Conservation (phyloP, 257 asterid species). For the Salvia rosmarinus region DNA sequence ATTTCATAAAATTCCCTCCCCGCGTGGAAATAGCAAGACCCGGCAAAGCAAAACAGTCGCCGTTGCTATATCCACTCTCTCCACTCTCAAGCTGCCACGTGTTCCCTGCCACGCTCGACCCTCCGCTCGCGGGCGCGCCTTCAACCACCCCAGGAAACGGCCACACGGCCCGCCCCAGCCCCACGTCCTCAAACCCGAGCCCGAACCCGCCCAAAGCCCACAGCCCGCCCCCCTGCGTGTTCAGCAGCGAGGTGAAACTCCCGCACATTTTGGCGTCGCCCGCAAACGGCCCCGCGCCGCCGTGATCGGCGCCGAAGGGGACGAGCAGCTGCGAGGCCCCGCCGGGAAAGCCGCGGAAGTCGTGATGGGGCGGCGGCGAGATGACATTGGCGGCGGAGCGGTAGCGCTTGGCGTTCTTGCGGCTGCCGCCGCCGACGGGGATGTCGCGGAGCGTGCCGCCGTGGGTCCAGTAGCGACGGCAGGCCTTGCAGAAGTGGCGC, state of each 20-base stretch:
- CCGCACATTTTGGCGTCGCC: slow-evolving; percentile 50
- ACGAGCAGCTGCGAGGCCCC: slow-evolving; percentile 45
- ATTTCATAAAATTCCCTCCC: slow-evolving; percentile 50
- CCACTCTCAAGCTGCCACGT: slow-evolving; percentile 82
- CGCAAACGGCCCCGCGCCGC: slow-evolving; percentile 28
- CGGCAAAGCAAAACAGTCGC: slow-evolving; percentile 60
- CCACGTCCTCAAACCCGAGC: slow-evolving; percentile 57
- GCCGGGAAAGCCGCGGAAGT: slow-evolving; percentile 53
- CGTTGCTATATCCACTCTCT: slow-evolving; percentile 51
- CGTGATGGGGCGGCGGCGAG: slow-evolving; percentile 37
- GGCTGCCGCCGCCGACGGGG: slow-evolving; percentile 90
- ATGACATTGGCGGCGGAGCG: slow-evolving; percentile 43
- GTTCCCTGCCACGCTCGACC: slow-evolving; percentile 40
- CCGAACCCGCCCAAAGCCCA: slow-evolving; percentile 71
- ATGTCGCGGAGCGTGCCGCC: slow-evolving; percentile 95
- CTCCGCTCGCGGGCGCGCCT: slow-evolving; percentile 43
- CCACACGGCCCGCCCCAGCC: slow-evolving; percentile 74
- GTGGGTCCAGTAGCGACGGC: slow-evolving; percentile 99
- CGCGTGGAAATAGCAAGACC: slow-evolving; percentile 80
- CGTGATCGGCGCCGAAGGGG: slow-evolving; percentile 48
- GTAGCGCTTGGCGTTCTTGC: slow-evolving; percentile 85
- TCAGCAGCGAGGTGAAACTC: slow-evolving; percentile 77
- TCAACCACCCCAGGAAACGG: slow-evolving; percentile 60
- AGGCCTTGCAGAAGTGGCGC: slow-evolving; percentile 88
- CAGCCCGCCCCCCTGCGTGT: slow-evolving; percentile 55